These are phyloP conservation scores for Pleoardoris graminearum DNA, from an alignment of 2,329 filamentous ascomycete species.

Conservation along the genomic window DNA sequence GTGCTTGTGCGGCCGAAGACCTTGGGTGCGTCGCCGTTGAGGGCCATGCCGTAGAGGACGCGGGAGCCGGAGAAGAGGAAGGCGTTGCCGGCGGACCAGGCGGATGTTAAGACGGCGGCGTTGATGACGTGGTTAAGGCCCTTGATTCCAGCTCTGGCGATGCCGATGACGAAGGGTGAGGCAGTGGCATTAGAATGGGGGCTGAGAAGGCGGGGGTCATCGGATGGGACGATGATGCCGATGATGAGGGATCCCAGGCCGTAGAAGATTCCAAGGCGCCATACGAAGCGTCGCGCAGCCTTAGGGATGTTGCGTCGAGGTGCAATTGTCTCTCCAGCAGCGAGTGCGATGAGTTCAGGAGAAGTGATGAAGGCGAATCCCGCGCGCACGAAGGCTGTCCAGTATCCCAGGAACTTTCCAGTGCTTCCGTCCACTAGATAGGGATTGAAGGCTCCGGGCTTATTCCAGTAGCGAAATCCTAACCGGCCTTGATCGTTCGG, in stretches of 20 bases:
- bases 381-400: constrained; percentile 58
- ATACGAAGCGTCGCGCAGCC: constrained; percentile 57
- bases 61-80: constrained; percentile 61
- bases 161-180: constrained; percentile 65
- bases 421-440: constrained; percentile 58
- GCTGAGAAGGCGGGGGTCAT: constrained; percentile 53
- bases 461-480: constrained; percentile 70
- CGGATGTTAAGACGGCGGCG: constrained; percentile 72
- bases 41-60: constrained; percentile 54
- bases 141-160: constrained; percentile 66
- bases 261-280: constrained; percentile 61
- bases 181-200: constrained; percentile 38
- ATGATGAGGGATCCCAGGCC: constrained; percentile 57
- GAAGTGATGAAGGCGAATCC: constrained; percentile 47
- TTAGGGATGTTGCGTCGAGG: constrained; percentile 54
- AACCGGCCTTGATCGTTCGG: constrained; percentile 39
- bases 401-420: constrained; percentile 67
- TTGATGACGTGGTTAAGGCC: constrained; percentile 75
- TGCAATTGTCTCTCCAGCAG: constrained; percentile 40
- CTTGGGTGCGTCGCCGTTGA: constrained; percentile 57
- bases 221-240: constrained; percentile 62
- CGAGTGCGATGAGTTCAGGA: constrained; percentile 40
- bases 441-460: constrained; percentile 60
- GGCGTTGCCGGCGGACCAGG: constrained; percentile 71
- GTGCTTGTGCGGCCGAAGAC: constrained; percentile 54